Base-by-base conservation (phyloP, 75 land plant species). In the Pseudotsuga menziesii region DNA sequence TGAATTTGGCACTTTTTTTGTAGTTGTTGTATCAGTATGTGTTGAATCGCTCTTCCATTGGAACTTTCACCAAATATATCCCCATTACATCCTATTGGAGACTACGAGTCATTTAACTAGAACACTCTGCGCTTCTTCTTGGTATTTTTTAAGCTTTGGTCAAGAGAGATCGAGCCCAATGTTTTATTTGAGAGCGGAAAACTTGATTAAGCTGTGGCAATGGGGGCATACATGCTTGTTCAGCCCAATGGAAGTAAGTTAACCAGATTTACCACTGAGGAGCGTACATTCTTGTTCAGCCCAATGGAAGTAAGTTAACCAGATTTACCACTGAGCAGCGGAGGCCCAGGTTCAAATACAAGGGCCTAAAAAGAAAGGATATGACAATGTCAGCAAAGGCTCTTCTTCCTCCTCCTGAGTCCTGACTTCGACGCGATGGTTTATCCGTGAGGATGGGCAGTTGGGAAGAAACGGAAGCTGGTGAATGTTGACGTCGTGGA, bases 401-500 rank as follows among this genome's bases (percentile, higher is more conserved):
- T 44, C 75, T 92, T 58, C 88, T 95, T 7, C 96, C 98, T 14
- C 96, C 93, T 17, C 98, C 98, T n/a, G n/a, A n/a, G n/a, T n/a
- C n/a, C n/a, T 3, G 98, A 95, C 75, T 95, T 95, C 74, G 96
- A 95, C 35, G 14, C 86, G 12, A 78, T 89, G 25, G n/a, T 64
- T 35, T 95, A 93, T 81, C 98, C 98, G 20, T 78, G 81, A 58
- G 96, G 93, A 1, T 95, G 98, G 96, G 81, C 91, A 58, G 82
- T 91, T 29, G 98, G 98, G 16, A 95, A 95, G 89, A 95, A 91
- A 79, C 75, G 98, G 32, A 95, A 95, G 86, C 90, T 95, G 16
- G 98, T 95, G 11, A 95, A 95, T 79, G 96, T 93, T 32, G 96
- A 95, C 76, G 98, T 95, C 58, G 98, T 95, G 32, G 96, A 95